Evolutionary conservation across 805 yeast species (phyloP), one percentile per base, ranked within the genome.

Genomic region (Barnettozyma pratensis): DNA sequence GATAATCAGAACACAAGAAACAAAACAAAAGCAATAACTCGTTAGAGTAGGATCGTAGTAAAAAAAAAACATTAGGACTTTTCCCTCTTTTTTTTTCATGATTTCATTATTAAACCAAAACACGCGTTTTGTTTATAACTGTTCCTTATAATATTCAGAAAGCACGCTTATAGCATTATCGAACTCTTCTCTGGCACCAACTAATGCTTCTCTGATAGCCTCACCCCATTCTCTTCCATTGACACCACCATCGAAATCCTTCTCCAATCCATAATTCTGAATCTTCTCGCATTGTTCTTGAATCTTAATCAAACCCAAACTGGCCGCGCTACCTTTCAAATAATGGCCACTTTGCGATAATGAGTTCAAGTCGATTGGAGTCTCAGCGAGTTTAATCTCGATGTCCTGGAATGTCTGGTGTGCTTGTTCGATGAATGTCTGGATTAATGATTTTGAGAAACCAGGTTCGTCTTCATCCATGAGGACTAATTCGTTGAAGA

Each of bases 391-490:
- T 32, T 63, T 64, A 7, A 68, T 68, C 48, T 83, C 84, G 63
- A 94, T 86, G 53, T 87, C 80, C 37, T 67, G 70, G 59, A 91
- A 87, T 0, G 96, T 92, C 19, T 81, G 84, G 50, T 75, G 74
- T 6, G 96, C 96, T 68, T 94, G 99, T 49, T 88, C 96, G 49
- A 85, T 87, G 65, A 87, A 92, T 32, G 95, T 90, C 51, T 79
- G 79, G 47, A 92, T 84, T 49, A 94, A 73, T 36, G 85, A 76
- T 58, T 80, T 73, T 34, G 92, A 83, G 71, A 94, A 94, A 7
- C 89, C 96, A 50, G 91, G 94, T 62, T 87, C 96, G 60, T 92
- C 98, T 61, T 92, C 97, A 67, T 94, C 99, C 97, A 94, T 91
- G 46, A 87, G 83, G 44, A 91, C 77, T 49, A 94, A 75, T 70